Conservation (phyloP, 257 asterid genomes). For the Hygrophila difformis region DNA sequence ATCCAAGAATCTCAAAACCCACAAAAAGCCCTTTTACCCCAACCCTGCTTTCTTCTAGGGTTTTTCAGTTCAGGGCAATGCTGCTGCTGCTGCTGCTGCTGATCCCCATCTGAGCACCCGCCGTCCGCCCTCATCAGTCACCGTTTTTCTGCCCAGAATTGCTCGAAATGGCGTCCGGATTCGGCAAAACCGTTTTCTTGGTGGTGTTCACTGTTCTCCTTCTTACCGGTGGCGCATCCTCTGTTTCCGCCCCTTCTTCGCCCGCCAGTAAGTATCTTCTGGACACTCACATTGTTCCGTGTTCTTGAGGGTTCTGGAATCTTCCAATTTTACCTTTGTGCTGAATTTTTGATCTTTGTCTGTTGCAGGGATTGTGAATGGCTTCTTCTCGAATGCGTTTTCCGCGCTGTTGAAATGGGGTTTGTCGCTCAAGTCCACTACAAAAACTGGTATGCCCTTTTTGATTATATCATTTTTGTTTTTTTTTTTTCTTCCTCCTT, state of each 20-base stretch:
- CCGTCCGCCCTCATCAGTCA: background rate
- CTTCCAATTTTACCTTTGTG: conserved; percentile 35
- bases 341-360: conserved; percentile 2
- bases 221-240: conserved; percentile 34
- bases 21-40: conserved; percentile 23
- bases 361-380: conserved; percentile 60
- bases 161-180: conserved; percentile 16
- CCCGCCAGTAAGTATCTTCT: conserved; percentile 61
- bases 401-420: conserved; percentile 73
- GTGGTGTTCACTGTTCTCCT: conserved; percentile 37
- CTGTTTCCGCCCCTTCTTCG: conserved; percentile 54
- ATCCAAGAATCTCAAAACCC: conserved; percentile 35
- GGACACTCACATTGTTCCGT: conserved; percentile 14
- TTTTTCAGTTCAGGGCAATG: conserved; percentile 27
- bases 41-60: conserved; percentile 26
- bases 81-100: conserved; percentile 25
- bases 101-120: background rate
- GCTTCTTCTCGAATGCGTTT: conserved; percentile 61
- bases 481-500: no score
- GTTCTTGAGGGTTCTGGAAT: conserved; percentile 8
- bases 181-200: conserved; percentile 24
- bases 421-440: conserved; percentile 57
- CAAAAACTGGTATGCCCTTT: conserved; percentile 58
- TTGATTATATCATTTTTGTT: conserved; percentile 7
- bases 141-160: conserved; percentile 7